These are phyloP conservation scores for Xylaria sp. DNA, from an alignment of 2,329 filamentous ascomycete species.

Conservation along the genomic window DNA sequence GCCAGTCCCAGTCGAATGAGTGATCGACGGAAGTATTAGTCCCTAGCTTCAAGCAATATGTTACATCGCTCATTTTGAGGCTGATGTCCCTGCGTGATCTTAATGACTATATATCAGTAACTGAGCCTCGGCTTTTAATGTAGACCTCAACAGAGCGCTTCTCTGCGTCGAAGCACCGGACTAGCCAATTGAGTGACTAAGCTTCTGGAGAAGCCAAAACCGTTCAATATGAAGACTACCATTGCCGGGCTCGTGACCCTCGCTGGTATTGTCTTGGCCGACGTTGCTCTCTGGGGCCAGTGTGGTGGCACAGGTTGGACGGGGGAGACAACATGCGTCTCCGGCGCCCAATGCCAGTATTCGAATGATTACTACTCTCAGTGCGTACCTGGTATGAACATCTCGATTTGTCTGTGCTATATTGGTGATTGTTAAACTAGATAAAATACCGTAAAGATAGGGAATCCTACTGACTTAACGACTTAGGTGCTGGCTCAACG, in stretches of 20 bases:
- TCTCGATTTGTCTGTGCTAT: background rate
- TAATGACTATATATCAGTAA: conserved; percentile 17
- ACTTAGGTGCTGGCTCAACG: conserved; percentile 23
- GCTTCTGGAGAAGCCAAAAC: background rate
- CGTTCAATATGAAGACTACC: conserved; percentile 41
- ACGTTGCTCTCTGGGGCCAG: conserved; percentile 47
- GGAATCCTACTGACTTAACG: conserved; percentile 19
- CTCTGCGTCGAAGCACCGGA: background rate
- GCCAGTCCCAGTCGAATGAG: conserved; percentile 16
- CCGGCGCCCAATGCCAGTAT: conserved; percentile 46
- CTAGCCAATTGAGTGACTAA: background rate
- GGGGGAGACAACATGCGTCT: conserved; percentile 47
- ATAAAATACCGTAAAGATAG: background rate
- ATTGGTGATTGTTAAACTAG: background rate
- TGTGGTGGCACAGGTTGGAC: conserved; percentile 50
- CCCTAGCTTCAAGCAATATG: conserved; percentile 27
- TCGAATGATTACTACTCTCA: conserved; percentile 51
- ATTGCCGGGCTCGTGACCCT: conserved; percentile 39
- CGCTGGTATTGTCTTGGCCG: conserved; percentile 38
- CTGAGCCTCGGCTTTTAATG: background rate
- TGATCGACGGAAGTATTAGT: conserved; percentile 24
- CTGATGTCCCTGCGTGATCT: background rate
- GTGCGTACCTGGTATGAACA: conserved; percentile 46
- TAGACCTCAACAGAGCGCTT: background rate
- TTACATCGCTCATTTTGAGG: conserved; percentile 24